Evolutionary conservation across 2,329 filamentous ascomycete genomes (phyloP), one percentile per base, ranked within the genome.

Genomic region (Tolypocladium ovalisporum): DNA sequence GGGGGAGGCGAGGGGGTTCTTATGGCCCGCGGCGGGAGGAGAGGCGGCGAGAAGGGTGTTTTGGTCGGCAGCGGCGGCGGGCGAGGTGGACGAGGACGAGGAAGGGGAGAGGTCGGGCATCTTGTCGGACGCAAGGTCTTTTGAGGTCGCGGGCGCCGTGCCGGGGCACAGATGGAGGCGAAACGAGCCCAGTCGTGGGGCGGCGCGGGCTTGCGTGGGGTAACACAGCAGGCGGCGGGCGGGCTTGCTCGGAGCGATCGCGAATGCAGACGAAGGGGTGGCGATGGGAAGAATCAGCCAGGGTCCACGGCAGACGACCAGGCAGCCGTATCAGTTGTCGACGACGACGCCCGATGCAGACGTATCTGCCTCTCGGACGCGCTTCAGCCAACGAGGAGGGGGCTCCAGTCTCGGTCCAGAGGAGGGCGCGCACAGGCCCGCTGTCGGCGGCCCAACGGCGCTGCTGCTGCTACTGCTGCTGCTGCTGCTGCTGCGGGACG

Each of bases 1-100:
- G 56, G 86, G 85, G 12, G 71, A 70, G 44, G 68, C 57, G 52
- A 70, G 64, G 79, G 64, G 66, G 55, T 58, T 67, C 40, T 19
- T 57, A 34, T 37, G 19, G 57, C 22, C 22, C 1, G 17, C 32
- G n/a, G 44, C 34, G 52, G 24, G 15, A 12, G 44, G 19, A n/a
- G 58, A 47, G 2, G 56, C 22, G 8, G 57, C 44, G n/a, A n/a
- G n/a, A n/a, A n/a, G n/a, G 36, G 56, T 17, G 49, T 22, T 32
- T 29, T n/a, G 32, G 15, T 12, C 15, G 52, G 36, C 22, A 36
- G 40, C n/a, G 40, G 40, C 40, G 40, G 40, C 3, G 9, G 40
- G 40, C 40, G 40, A 44, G n/a, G 24, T 13, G 52, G 29, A 10
- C 29, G 47, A 34, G 47, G 47, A 12, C 24, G 44, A 7, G 27